Evolutionary conservation across 2,329 filamentous ascomycete species (phyloP).

Genomic region (Pseudocercospora pini-densiflorae): DNA sequence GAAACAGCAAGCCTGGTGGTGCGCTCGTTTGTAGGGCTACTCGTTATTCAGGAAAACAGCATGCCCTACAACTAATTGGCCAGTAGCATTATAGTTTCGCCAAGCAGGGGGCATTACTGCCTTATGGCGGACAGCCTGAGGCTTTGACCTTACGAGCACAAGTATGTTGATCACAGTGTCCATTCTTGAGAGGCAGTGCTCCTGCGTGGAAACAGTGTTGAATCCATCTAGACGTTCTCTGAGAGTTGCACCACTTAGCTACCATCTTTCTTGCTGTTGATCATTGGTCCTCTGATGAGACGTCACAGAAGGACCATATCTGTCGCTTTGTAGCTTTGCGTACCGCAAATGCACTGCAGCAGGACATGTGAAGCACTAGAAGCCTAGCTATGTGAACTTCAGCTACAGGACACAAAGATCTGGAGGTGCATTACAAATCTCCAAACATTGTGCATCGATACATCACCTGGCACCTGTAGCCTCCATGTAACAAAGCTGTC

Average conservation of each 20-base stretch:
- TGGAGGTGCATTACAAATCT: background rate
- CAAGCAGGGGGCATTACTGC: no score
- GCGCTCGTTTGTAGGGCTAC: no score
- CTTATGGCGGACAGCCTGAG: no score
- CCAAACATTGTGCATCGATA: background rate
- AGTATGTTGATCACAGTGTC: background rate
- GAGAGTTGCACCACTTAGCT: background rate
- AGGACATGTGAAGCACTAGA: background rate
- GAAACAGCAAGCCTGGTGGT: no score
- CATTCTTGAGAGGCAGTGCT: background rate
- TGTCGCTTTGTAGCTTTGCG: background rate
- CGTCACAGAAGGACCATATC: background rate
- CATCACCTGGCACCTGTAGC: background rate
- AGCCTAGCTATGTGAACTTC: background rate
- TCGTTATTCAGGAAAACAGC: no score
- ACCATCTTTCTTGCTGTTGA: background rate
- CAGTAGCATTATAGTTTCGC: no score
- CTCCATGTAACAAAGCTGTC: background rate
- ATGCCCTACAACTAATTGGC: no score
- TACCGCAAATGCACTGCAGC: background rate
- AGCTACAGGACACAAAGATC: background rate
- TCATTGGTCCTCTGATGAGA: background rate
- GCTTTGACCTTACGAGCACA: no score
- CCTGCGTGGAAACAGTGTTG: background rate
- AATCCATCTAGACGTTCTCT: background rate